Evolutionary conservation across 371 early-diverging fungal genomes (phyloP).

Genomic region (Thermomucor indicae-seudaticae): DNA sequence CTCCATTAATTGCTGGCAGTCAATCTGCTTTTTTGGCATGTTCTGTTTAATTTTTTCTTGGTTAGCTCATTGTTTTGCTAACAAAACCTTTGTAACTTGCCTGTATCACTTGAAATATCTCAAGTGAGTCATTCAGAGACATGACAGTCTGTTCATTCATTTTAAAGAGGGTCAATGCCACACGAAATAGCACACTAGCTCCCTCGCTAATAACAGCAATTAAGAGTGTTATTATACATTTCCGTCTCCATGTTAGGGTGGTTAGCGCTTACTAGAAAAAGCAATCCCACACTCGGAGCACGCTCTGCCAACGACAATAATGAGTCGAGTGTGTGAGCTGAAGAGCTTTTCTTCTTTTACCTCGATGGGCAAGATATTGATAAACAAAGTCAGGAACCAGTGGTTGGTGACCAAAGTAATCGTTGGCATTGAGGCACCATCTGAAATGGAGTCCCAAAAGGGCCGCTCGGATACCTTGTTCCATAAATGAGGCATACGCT

Average conservation of each 20-base stretch:
- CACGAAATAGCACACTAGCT: slow-evolving; percentile 67
- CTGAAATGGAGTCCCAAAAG: slow-evolving; percentile 40
- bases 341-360: slow-evolving; percentile 21
- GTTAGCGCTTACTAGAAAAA: slow-evolving; percentile 58
- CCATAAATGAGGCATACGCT: slow-evolving; percentile 55
- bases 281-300: slow-evolving; percentile 77
- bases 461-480: slow-evolving; percentile 39
- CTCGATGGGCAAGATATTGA: slow-evolving; percentile 67
- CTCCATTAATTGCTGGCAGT: slow-evolving; percentile 65
- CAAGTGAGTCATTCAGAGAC: slow-evolving; percentile 53
- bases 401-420: slow-evolving; percentile 72
- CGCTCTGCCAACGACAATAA: slow-evolving; percentile 48
- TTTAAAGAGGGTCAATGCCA: slow-evolving; percentile 67
- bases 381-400: slow-evolving; percentile 77
- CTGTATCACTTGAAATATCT: slow-evolving; percentile 56
- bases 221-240: neutral
- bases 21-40: slow-evolving; percentile 59
- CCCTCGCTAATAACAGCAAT: slow-evolving; percentile 48
- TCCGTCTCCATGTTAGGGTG: neutral
- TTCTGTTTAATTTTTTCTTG: slow-evolving; percentile 28
- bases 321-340: neutral
- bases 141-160: slow-evolving; percentile 57
- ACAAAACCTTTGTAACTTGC: slow-evolving; percentile 13
- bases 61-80: neutral
- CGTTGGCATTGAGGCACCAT: slow-evolving; percentile 58